phyloP scores from a whole-genome alignment of 164 flowering plant species.

The Paratinospora sagittata region DNA sequence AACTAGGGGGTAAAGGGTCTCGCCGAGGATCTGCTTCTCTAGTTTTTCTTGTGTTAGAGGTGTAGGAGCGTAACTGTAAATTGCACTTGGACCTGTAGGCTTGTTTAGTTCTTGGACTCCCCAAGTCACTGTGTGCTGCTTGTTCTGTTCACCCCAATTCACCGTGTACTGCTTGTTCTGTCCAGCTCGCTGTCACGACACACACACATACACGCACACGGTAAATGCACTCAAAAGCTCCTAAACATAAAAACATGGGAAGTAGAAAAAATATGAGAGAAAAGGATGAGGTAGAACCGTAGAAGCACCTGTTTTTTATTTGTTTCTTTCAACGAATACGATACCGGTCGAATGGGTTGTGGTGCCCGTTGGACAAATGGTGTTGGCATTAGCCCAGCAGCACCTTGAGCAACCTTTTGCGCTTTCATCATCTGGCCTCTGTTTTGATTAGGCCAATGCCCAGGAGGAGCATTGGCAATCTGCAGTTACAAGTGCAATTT shows the following conservation, averaged over 20 bases:
- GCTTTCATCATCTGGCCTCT: neutral
- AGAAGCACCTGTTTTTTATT: neutral
- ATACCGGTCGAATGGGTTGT: neutral
- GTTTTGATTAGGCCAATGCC: neutral
- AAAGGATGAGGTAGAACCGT: neutral
- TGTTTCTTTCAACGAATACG: neutral
- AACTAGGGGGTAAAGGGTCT: neutral
- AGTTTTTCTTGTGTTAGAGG: too few relatives aligned
- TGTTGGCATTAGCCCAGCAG: neutral
- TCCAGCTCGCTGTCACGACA: neutral
- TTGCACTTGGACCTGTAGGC: neutral
- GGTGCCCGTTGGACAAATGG: neutral
- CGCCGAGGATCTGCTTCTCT: conserved; percentile 1
- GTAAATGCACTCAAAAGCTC: too few relatives aligned
- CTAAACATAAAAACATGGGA: too few relatives aligned
- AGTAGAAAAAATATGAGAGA: too few relatives aligned
- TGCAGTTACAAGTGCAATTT: neutral
- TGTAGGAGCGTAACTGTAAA: too few relatives aligned
- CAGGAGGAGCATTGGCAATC: neutral
- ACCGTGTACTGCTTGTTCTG: neutral
- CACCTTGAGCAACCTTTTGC: neutral
- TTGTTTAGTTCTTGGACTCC: neutral
- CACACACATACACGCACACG: too few relatives aligned
- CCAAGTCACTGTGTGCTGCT: neutral
- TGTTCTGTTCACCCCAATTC: neutral